phyloP scores from a whole-genome alignment of 78 protist genomes.

The Chrysochromulina parva region DNA sequence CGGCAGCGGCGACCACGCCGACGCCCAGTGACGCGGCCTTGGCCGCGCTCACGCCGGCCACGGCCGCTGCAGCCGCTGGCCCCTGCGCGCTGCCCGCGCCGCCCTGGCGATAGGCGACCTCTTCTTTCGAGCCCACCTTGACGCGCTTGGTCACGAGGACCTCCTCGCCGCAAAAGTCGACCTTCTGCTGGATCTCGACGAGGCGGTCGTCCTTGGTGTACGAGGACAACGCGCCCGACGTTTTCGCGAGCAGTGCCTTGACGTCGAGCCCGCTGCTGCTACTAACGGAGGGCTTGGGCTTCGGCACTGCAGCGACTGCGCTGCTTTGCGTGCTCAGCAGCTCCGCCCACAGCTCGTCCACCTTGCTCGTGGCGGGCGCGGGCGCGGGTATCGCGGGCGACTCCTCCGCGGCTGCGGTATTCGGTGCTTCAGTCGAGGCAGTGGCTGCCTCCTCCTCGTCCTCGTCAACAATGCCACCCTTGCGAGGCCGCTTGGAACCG shows the following conservation, averaged over 20 bases:
- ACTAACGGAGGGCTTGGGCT: neutral
- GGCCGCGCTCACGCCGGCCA: too few relatives aligned
- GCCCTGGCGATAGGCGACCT: neutral
- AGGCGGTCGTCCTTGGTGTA: neutral
- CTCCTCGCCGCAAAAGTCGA: slow-evolving; percentile 29
- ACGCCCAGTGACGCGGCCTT: too few relatives aligned
- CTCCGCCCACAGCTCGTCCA: neutral
- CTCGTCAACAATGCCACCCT: neutral
- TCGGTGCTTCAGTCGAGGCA: neutral
- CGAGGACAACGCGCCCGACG: neutral
- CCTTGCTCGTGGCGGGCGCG: neutral
- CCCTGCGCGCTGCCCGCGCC: too few relatives aligned
- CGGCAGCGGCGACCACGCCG: too few relatives aligned
- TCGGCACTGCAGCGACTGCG: neutral
- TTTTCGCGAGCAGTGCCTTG: neutral
- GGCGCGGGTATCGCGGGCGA: neutral
- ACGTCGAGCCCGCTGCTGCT: neutral
- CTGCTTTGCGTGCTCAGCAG: neutral
- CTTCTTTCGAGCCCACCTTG: neutral
- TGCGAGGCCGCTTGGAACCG: neutral
- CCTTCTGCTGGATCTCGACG: neutral
- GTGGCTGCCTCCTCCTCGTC: neutral
- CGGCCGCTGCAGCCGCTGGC: too few relatives aligned
- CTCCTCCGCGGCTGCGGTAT: neutral
- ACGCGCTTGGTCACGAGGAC: neutral